A percentile compares a stretch with the other conserved stretches of the same genome.
Evolutionary conservation across 2,329 filamentous ascomycete species (phyloP).

Genomic region (Parastagonospora nodorum): DNA sequence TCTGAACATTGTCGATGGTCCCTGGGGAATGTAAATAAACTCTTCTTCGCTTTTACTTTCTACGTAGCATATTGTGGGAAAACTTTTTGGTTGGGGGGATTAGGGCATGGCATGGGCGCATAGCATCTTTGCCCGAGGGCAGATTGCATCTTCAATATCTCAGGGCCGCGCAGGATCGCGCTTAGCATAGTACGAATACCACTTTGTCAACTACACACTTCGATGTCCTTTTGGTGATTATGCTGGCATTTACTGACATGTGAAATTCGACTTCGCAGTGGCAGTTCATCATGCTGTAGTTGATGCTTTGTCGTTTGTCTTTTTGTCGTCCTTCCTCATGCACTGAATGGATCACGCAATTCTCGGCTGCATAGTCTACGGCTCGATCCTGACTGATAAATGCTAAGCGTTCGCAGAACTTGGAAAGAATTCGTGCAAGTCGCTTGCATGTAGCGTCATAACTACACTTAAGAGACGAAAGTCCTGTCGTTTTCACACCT

Average conservation of each 20-base stretch:
- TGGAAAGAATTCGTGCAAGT: too few relatives aligned
- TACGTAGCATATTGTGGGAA: neutral
- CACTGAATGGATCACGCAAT: too few relatives aligned
- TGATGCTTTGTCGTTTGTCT: too few relatives aligned
- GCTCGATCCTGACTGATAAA: too few relatives aligned
- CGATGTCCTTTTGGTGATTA: neutral
- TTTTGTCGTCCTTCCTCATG: too few relatives aligned
- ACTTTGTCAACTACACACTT: neutral
- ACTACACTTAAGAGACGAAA: too few relatives aligned
- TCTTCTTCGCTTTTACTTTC: neutral
- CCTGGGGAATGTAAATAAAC: constrained; percentile 28
- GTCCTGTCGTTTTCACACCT: too few relatives aligned
- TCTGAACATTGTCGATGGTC: constrained; percentile 56
- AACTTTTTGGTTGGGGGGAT: neutral
- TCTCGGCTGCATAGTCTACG: too few relatives aligned
- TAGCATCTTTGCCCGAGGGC: neutral
- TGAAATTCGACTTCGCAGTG: neutral
- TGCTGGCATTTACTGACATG: too few relatives aligned
- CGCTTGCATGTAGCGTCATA: too few relatives aligned
- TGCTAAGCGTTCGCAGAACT: too few relatives aligned
- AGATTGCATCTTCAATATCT: neutral
- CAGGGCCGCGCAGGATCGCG: neutral
- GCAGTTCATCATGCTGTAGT: neutral
- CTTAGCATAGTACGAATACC: neutral
- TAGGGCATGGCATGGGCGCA: neutral